phyloP scores from a whole-genome alignment of 495 filamentous ascomycete species.

The Poronia punctata region DNA sequence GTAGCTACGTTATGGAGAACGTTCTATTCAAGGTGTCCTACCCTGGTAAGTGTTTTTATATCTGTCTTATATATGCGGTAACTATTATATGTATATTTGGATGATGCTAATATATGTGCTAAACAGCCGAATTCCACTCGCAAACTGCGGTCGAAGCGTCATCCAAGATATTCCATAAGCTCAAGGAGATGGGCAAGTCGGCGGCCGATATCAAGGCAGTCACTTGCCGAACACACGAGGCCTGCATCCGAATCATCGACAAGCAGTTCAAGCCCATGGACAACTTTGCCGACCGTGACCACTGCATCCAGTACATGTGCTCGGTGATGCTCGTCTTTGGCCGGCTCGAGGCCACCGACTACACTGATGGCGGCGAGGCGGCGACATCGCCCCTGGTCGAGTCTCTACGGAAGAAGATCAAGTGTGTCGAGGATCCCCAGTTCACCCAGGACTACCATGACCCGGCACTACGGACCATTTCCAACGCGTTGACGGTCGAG shows the following conservation, averaged over 20 bases:
- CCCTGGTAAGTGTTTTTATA: slow-evolving; percentile 53
- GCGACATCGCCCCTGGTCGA: slow-evolving; percentile 86
- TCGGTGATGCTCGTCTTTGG: slow-evolving; percentile 90
- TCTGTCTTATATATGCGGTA: slow-evolving; percentile 5
- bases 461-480: slow-evolving; percentile 85
- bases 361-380: slow-evolving; percentile 83
- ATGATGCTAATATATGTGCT: neutral
- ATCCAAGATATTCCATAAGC: slow-evolving; percentile 73
- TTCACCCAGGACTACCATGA: slow-evolving; percentile 95
- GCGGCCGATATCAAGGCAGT: slow-evolving; percentile 90
- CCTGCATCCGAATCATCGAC: slow-evolving; percentile 97
- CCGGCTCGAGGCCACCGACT: slow-evolving; percentile 84
- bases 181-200: slow-evolving; percentile 79
- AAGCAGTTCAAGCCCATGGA: slow-evolving; percentile 99
- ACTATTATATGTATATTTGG: no score
- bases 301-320: slow-evolving; percentile 99
- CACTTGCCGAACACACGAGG: slow-evolving; percentile 93
- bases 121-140: slow-evolving; percentile 90
- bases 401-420: slow-evolving; percentile 81
- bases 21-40: slow-evolving; percentile 99
- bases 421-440: slow-evolving; percentile 89
- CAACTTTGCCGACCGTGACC: slow-evolving; percentile 98
- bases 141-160: slow-evolving; percentile 96
- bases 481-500: slow-evolving; percentile 88
- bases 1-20: slow-evolving; percentile 99